A percentile compares a stretch with the other conserved stretches of the same genome.
phyloP scores from a whole-genome alignment of 768 basidiomycete species.

The Mycena pura region DNA sequence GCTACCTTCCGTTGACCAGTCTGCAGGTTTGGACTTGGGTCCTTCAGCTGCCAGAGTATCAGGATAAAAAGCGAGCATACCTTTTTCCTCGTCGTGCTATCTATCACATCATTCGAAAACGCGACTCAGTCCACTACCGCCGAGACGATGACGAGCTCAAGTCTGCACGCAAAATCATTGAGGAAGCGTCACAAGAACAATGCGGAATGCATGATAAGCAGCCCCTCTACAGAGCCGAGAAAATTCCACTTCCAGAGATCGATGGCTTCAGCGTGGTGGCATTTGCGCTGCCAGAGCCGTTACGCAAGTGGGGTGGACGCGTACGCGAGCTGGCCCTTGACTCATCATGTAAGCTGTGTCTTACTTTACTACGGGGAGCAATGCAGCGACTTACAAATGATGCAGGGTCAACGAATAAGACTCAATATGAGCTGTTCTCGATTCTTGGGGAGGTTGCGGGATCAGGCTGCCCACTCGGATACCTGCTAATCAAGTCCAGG shows the following conservation, averaged over 20 bases:
- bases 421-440: conserved; percentile 39
- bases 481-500: conserved; percentile 32
- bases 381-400: not conserved
- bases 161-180: conserved; percentile 34
- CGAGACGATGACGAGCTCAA: conserved; percentile 33
- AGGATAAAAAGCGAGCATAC: not conserved
- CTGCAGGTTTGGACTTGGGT: not conserved
- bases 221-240: conserved; percentile 10
- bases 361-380: not conserved
- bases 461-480: conserved; percentile 41
- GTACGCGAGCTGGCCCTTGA: conserved; percentile 38
- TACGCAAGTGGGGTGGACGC: conserved; percentile 28
- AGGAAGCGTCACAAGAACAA: conserved; percentile 12
- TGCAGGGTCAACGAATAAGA: conserved; percentile 41
- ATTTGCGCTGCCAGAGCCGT: conserved; percentile 33
- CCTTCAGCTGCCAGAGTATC: not conserved
- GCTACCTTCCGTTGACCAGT: not conserved
- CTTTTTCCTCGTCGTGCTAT: conserved; percentile 26
- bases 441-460: conserved; percentile 41
- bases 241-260: not conserved
- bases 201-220: not conserved
- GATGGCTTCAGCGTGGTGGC: conserved; percentile 32
- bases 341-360: conserved; percentile 35
- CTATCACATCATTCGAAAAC: conserved; percentile 30
- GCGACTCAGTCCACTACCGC: conserved; percentile 29